These are phyloP conservation scores for Chrysophaeum taylorii DNA, from an alignment of 352 stramenopile species.

Conservation along the genomic window DNA sequence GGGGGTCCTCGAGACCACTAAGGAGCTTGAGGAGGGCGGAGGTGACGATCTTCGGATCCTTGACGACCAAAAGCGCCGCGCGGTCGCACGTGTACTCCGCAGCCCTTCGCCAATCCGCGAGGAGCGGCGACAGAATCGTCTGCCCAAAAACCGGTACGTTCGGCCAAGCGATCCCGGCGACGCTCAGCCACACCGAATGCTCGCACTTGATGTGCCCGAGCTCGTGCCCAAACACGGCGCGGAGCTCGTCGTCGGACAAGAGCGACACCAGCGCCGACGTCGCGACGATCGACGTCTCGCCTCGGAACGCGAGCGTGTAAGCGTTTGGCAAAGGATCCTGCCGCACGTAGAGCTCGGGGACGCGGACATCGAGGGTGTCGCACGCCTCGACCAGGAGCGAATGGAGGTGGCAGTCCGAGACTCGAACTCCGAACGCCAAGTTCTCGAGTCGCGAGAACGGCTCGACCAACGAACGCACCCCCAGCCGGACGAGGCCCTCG, in stretches of 20 bases:
- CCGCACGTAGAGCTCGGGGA: slow-evolving; percentile 41
- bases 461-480: not conserved
- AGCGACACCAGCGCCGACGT: slow-evolving; percentile 37
- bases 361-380: slow-evolving; percentile 13
- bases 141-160: slow-evolving; percentile 25
- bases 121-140: slow-evolving; percentile 22
- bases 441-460: not conserved
- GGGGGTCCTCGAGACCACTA: slow-evolving; percentile 21
- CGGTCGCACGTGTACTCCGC: slow-evolving; percentile 53
- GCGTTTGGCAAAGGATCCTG: slow-evolving; percentile 47
- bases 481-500: not conserved
- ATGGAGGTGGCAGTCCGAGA: not conserved
- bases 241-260: slow-evolving; percentile 36
- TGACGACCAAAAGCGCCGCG: slow-evolving; percentile 42
- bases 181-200: slow-evolving; percentile 47
- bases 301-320: slow-evolving; percentile 43
- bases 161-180: slow-evolving; percentile 36
- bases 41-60: slow-evolving; percentile 42
- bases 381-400: not conserved
- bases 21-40: slow-evolving; percentile 45
- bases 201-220: slow-evolving; percentile 54
- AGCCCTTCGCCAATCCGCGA: slow-evolving; percentile 42
- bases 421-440: not conserved
- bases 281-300: slow-evolving; percentile 43
- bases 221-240: slow-evolving; percentile 52